Conservation (phyloP, 2,329 filamentous ascomycete species). For the Diatrype stigma region DNA sequence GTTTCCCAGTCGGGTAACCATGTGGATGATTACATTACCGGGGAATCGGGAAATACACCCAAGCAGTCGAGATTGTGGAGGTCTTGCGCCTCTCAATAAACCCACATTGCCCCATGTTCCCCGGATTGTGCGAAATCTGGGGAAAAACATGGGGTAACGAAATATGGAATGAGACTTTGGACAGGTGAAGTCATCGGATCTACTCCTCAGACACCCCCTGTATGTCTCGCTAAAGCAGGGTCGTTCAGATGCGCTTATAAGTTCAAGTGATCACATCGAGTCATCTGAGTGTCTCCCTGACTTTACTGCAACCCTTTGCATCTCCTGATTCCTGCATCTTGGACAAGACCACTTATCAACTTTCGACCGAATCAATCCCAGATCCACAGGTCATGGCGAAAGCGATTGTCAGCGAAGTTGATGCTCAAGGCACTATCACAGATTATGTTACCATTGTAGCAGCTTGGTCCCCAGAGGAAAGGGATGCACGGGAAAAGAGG, state of each 20-base stretch:
- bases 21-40: background rate
- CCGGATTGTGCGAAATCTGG: background rate
- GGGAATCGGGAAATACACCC: constrained; percentile 1
- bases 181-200: background rate
- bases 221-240: background rate
- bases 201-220: background rate
- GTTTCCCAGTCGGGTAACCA: no score
- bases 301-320: background rate
- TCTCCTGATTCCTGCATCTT: background rate
- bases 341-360: background rate
- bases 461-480: constrained; percentile 31
- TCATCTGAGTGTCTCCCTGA: background rate
- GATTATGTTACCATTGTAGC: constrained; percentile 18
- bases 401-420: background rate
- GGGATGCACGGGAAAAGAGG: constrained; percentile 41
- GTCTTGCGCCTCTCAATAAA: background rate
- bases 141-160: background rate
- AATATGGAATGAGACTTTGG: background rate
- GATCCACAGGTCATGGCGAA: background rate
- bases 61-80: background rate
- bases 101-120: background rate
- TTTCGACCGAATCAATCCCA: background rate
- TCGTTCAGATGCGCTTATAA: background rate
- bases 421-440: background rate
- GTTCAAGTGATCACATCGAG: background rate